These are phyloP conservation scores for Didymella lethalis DNA, from an alignment of 2,329 filamentous ascomycete genomes.

Conservation along the genomic window DNA sequence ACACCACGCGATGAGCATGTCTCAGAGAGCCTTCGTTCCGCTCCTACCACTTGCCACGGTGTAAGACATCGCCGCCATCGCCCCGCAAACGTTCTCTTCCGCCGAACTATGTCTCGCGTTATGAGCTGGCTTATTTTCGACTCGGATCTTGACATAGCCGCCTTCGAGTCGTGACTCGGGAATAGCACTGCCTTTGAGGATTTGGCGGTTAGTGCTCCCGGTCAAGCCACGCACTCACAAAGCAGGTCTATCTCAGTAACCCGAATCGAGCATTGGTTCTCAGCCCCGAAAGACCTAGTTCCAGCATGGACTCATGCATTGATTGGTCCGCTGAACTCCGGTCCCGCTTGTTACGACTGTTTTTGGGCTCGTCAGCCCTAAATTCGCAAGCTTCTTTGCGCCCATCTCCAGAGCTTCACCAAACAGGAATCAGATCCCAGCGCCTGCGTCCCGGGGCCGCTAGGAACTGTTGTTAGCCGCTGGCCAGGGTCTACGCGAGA, in stretches of 20 bases:
- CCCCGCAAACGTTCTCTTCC: slow-evolving; percentile 10
- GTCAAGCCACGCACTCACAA: background rate
- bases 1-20: slow-evolving; percentile 12
- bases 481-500: background rate
- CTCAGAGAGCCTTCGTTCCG: slow-evolving; percentile 1
- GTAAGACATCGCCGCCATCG: slow-evolving; percentile 16
- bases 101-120: slow-evolving; percentile 1
- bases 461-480: slow-evolving; percentile 3
- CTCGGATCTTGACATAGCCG: background rate
- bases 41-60: slow-evolving; percentile 11
- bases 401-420: slow-evolving; percentile 3
- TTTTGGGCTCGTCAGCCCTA: background rate
- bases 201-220: slow-evolving; percentile 1
- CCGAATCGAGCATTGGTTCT: no score
- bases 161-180: background rate
- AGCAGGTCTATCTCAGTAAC: background rate
- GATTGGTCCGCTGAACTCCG: slow-evolving; percentile 7
- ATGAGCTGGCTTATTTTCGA: background rate
- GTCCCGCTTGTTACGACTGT: background rate
- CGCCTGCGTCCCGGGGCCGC: slow-evolving; percentile 22
- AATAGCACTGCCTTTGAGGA: background rate
- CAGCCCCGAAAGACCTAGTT: no score
- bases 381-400: background rate
- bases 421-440: background rate
- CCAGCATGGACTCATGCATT: background rate